Evolutionary conservation across 345 rosid genomes (phyloP).

Genomic region (Eucalyptus caleyi): DNA sequence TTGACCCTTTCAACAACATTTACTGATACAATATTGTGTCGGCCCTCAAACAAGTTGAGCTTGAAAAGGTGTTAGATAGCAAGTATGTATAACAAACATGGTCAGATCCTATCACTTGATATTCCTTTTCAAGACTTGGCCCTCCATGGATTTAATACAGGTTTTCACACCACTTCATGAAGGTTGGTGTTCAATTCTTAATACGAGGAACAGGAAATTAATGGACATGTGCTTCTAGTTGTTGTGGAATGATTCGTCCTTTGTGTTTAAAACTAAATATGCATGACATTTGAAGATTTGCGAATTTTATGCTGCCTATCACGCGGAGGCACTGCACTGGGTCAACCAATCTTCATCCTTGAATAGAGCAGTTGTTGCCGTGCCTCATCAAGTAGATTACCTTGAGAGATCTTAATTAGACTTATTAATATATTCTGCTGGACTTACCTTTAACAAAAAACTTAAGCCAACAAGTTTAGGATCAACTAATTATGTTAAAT

Average conservation of each 20-base stretch:
- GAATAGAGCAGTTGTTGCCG: neutral
- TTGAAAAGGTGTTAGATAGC: neutral
- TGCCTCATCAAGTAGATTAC: neutral
- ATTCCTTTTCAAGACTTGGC: neutral
- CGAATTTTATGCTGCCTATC: neutral
- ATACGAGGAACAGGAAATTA: neutral
- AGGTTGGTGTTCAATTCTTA: neutral
- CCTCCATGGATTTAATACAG: neutral
- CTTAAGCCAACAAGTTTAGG: neutral
- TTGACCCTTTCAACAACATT: neutral
- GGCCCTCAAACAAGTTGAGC: neutral
- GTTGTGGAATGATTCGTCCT: neutral
- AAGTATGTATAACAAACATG: neutral
- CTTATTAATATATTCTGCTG: neutral
- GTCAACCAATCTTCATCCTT: neutral
- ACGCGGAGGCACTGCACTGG: neutral
- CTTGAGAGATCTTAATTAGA: neutral
- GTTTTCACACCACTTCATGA: neutral
- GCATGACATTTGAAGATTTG: neutral
- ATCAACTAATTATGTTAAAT: neutral
- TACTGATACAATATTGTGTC: neutral
- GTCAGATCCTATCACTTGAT: neutral
- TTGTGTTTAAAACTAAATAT: neutral
- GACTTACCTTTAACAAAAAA: neutral
- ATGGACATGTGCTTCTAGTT: neutral